Conservation (phyloP, 495 filamentous ascomycete genomes). For the Podospora pseudopauciseta region DNA sequence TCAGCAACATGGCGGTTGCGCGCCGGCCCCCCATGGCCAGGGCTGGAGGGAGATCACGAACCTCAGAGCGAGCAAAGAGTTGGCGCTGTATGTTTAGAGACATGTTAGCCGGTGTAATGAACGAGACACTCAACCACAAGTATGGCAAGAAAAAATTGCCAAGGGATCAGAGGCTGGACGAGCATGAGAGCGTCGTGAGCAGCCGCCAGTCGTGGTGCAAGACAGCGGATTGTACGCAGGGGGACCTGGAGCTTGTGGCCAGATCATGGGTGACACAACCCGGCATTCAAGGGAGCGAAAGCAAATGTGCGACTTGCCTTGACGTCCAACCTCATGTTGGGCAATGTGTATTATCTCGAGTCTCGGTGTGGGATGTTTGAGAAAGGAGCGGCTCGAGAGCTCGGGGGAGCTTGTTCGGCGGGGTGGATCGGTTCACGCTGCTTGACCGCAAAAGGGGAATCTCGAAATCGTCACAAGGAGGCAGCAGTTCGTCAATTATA, state of each 20-base stretch:
- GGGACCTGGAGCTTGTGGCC: constrained; percentile 17
- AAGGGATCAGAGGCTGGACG: neutral
- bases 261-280: constrained; percentile 18
- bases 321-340: constrained; percentile 83
- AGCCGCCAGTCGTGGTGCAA: constrained; percentile 6
- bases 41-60: constrained; percentile 18
- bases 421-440: constrained; percentile 11
- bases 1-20: constrained; percentile 4
- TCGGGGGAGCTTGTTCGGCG: constrained; percentile 29
- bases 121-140: neutral
- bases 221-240: constrained; percentile 2
- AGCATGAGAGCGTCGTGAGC: neutral
- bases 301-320: constrained; percentile 60
- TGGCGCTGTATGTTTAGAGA: constrained; percentile 35
- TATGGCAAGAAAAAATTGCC: neutral
- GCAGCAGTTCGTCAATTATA: constrained; percentile 4
- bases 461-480: constrained; percentile 9
- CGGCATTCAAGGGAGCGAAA: constrained; percentile 1
- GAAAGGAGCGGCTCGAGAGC: constrained; percentile 4
- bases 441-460: constrained; percentile 16
- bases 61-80: constrained; percentile 37
- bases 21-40: constrained; percentile 66
- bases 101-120: constrained; percentile 19
- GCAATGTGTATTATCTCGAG: constrained; percentile 4
- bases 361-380: neutral